Conservation (phyloP, 306 rosid genomes). For the Dalbergia cochinchinensis region DNA sequence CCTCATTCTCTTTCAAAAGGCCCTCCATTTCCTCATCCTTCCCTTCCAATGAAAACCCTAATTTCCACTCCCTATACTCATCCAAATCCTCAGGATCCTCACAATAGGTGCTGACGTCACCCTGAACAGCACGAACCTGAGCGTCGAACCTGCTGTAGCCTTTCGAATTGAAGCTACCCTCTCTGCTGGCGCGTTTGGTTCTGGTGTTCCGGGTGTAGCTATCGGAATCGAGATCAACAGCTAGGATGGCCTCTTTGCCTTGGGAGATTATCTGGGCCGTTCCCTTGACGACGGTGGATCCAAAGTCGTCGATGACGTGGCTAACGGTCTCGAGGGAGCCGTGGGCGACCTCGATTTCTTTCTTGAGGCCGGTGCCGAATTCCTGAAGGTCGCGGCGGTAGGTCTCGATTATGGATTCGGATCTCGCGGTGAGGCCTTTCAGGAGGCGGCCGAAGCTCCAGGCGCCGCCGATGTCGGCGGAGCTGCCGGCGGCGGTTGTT, state of each 20-base stretch:
- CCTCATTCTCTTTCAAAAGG: constrained; percentile 59
- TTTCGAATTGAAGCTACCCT: constrained; percentile 55
- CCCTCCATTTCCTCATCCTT: constrained; percentile 63
- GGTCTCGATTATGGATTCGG: constrained; percentile 80
- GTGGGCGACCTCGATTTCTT: constrained; percentile 89
- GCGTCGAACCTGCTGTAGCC: constrained; percentile 71
- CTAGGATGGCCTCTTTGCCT: constrained; percentile 64
- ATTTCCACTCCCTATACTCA: constrained; percentile 63
- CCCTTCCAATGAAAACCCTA: constrained; percentile 59
- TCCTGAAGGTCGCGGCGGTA: constrained; percentile 89
- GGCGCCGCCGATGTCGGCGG: constrained; percentile 29
- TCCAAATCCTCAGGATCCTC: constrained; percentile 75
- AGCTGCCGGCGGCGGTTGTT: not conserved
- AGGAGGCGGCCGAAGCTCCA: constrained; percentile 76
- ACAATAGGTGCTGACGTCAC: constrained; percentile 62
- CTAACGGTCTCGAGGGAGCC: constrained; percentile 79
- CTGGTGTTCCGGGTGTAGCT: constrained; percentile 14
- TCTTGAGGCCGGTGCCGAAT: constrained; percentile 79
- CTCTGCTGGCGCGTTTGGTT: not conserved
- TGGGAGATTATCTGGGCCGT: constrained; percentile 81
- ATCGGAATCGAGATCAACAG: constrained; percentile 43
- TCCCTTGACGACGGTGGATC: constrained; percentile 71
- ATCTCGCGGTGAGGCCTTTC: constrained; percentile 61
- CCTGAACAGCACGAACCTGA: constrained; percentile 69
- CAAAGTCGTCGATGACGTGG: constrained; percentile 71